Evolutionary conservation across 345 rosid species (phyloP), one percentile per base, ranked within the genome.

Genomic region (Diplotaxis tenuifolia): DNA sequence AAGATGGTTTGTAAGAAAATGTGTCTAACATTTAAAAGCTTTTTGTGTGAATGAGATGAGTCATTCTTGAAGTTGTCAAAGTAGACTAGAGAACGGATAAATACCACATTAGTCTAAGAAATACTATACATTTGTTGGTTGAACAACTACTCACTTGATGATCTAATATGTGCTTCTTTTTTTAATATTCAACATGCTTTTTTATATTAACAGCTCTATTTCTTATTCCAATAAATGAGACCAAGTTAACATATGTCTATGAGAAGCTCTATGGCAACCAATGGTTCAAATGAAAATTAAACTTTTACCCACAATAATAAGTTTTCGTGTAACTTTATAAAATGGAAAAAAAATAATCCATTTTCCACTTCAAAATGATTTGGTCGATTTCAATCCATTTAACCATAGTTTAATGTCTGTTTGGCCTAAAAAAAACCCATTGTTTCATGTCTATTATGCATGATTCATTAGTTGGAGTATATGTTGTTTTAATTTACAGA

Each of bases 11-110:
- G 61, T 53, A 18, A 67, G 71, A 20, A 53, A 53, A 32, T 21
- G 45, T 4, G 31, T 53, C 10, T 36, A 67, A 22, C 11, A 49
- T 53, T 21, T 47, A 22, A 52, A 32, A 67, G 14, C 7, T 22
- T 65, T 28, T 28, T 28, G 50, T 65, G 50, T n/a, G n/a, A n/a
- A n/a, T n/a, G n/a, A n/a, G 10, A 45, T 15, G 27, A 58, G 12
- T 67, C 53, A 31, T 58, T 22, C 67, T 59, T 58, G 22, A 74
- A 66, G 60, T 58, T 71, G 77, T 73, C 77, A 73, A 73, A 31
- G 77, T 56, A 23, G 77, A 47, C 60, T 45, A 31, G 34, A 45
- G 60, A 72, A 64, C 19, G 49, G 21, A 21, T 28, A 23, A 20
- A 56, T 9, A 57, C 27, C 66, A n/a, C 12, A 42, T 25, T 12